These are phyloP conservation scores for Botrytis porri DNA, from an alignment of 2,329 filamentous ascomycete species.

Conservation along the genomic window DNA sequence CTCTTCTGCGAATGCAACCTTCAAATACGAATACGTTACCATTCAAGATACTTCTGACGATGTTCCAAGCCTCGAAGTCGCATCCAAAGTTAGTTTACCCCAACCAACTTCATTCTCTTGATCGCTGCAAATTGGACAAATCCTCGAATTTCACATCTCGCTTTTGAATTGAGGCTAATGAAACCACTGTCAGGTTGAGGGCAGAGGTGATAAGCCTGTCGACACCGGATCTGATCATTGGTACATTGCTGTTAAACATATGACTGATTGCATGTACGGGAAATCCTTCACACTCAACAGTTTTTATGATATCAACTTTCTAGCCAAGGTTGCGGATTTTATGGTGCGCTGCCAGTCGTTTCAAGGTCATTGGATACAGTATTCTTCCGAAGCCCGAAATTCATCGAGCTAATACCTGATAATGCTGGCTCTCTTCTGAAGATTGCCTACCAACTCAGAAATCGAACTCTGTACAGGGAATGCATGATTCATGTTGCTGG, in stretches of 20 bases:
- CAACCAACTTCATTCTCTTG: neutral
- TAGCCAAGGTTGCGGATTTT: neutral
- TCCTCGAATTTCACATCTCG: neutral
- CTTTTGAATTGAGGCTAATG: neutral
- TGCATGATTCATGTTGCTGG: constrained; percentile 1
- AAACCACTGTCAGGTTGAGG: neutral
- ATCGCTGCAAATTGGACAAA: neutral
- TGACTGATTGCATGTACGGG: neutral
- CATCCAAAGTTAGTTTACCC: neutral
- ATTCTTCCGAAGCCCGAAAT: neutral
- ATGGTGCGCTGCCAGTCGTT: neutral
- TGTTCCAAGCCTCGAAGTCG: neutral
- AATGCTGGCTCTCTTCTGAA: neutral
- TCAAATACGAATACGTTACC: neutral
- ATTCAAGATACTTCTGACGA: neutral
- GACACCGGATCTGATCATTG: neutral
- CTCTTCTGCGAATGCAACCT: neutral
- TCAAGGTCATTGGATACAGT: neutral
- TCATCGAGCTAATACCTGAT: neutral
- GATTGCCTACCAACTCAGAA: neutral
- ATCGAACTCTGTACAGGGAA: neutral
- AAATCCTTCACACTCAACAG: neutral
- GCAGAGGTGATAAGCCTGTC: neutral
- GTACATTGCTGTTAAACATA: neutral
- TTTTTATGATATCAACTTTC: neutral